Evolutionary conservation across 2,329 filamentous ascomycete genomes (phyloP), one percentile per base, ranked within the genome.

Genomic region (Akanthomyces lecanii): DNA sequence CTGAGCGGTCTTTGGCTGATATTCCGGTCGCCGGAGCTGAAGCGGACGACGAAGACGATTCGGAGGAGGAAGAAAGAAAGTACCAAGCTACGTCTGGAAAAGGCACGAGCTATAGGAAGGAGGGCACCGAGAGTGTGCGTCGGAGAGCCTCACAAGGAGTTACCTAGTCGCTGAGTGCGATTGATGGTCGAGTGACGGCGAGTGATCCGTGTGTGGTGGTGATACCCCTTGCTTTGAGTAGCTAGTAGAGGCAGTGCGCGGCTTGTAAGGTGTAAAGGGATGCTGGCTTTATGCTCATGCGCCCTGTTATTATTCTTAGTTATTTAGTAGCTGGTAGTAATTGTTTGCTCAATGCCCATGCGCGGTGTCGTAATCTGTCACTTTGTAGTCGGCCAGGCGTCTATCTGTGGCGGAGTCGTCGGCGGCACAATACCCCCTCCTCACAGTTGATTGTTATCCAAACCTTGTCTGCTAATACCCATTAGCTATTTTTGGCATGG

Each of bases 41-140:
- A 65, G 80, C 77, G 1, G 81, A 81, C 63, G 81, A 82, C 62
- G 80, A 82, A 64, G 76, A 71, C 16, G 74, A 76, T 14, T 63
- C 40, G 7, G 63, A 62, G 5, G 63, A 59, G 38, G 59, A 64
- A 18, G 45, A 58, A 18, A 30, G 18, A 40, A 59, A 55, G n/a
- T 21, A 14, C 14, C 16, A 38, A 38, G 40, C 33, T 38, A 40
- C 16, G 10, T 58, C 54, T 4, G 59, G 53, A 33, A 47, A 42
- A 6, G 58, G 53, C 4, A 62, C 59, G 51, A 57, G 63, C 48
- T 62, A 62, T 25, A 58, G 59, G 4, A 45, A 62, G 23, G 40
- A 59, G n/a, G 63, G 63, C 6, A 16, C 18, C 4, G 63, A 62
- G 16, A 58, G 48, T 12, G 18, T 64, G 14, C 52, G 63, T 7